Conservation (phyloP, 306 rosid species). For the Cercis canadensis region DNA sequence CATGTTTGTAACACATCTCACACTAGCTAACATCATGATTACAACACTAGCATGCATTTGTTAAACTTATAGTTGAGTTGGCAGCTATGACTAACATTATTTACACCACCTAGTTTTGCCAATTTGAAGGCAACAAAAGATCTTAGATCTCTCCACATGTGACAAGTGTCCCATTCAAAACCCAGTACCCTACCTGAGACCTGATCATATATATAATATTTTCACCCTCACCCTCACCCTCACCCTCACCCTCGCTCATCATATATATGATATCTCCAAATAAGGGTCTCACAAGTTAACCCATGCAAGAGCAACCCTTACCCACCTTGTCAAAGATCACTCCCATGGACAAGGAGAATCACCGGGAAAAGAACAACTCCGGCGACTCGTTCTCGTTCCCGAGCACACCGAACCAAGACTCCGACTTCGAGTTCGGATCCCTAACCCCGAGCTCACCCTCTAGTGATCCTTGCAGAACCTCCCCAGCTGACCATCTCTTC, state of each 20-base stretch:
- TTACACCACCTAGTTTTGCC: slow-evolving; percentile 27
- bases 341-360: slow-evolving; percentile 42
- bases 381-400: slow-evolving; percentile 76
- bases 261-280: too few relatives aligned
- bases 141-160: slow-evolving; percentile 35
- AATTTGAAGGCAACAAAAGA: slow-evolving; percentile 27
- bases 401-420: slow-evolving; percentile 61
- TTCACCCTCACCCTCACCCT: too few relatives aligned
- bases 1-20: slow-evolving; percentile 23
- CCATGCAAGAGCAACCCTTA: slow-evolving; percentile 11
- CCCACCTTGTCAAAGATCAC: neutral
- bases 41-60: slow-evolving; percentile 25
- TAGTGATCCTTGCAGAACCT: slow-evolving; percentile 51
- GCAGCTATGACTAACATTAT: slow-evolving; percentile 37
- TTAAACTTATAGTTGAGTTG: slow-evolving; percentile 39
- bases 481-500: slow-evolving; percentile 90
- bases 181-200: neutral
- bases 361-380: slow-evolving; percentile 42
- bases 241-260: too few relatives aligned
- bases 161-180: slow-evolving; percentile 12
- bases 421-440: slow-evolving; percentile 76
- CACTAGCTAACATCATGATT: slow-evolving; percentile 39
- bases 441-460: slow-evolving; percentile 73
- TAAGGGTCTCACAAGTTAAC: neutral
- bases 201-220: neutral